Evolutionary conservation across 179 eudicot genomes (phyloP), one percentile per base, ranked within the genome.

Genomic region (Gypsophila paniculata): DNA sequence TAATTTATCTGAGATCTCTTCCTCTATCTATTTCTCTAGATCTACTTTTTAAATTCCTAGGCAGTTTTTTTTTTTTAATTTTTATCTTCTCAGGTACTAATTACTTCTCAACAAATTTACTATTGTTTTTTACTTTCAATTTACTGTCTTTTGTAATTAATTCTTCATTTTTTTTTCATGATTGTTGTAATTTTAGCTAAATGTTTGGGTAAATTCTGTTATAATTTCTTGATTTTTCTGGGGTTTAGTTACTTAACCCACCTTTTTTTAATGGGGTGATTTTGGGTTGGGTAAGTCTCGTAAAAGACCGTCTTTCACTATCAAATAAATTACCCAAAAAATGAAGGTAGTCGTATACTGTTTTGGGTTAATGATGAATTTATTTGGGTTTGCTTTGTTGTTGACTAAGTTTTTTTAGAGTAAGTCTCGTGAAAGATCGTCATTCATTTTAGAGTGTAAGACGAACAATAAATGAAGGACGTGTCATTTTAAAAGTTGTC

Each of bases 1-100:
- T 70, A 57, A 8, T 57, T 63, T 42, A 6, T 54, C 65, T n/a
- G 67, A 75, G 73, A 75, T 75, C 78, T 69, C 61, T 68, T 4
- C 23, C 8, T 42, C 51, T 19, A 3, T 29, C 1, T 19, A 49
- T 44, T 49, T 65, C 69, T 42, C 53, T 65, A 68, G 73, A 73
- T 77, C 73, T 52, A 25, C 61, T 38, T 22, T 61, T n/a, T n/a
- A n/a, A n/a, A n/a, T n/a, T n/a, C n/a, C n/a, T n/a, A n/a, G n/a
- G n/a, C n/a, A n/a, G n/a, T n/a, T n/a, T n/a, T n/a, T n/a, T n/a
- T n/a, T n/a, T n/a, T 69, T 42, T 6, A 29, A 22, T 68, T 48
- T 23, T 44, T 48, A 14, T 29, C 19, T 75, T 17, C 14, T 70
- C 48, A 52, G 78, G 70, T 76, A 76, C 2, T 15, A 18, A 19